Evolutionary conservation across 2,329 filamentous ascomycete species (phyloP).

Genomic region (Apiospora kogelbergensis): DNA sequence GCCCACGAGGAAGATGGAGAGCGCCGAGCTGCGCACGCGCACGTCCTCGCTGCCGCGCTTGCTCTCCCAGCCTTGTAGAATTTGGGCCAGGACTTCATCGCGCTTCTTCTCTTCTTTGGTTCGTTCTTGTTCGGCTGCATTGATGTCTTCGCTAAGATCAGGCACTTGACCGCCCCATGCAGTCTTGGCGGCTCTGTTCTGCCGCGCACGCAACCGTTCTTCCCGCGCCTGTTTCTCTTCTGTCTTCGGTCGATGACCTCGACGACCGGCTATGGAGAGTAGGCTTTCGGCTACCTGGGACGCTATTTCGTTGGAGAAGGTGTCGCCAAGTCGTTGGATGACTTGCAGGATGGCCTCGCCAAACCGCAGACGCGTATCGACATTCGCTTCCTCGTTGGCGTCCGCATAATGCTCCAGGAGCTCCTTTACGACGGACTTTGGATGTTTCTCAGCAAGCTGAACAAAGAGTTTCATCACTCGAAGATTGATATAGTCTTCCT

Average conservation of each 20-base stretch:
- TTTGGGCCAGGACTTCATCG: slow-evolving; percentile 52
- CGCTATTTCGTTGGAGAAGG: slow-evolving; percentile 55
- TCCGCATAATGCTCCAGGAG: slow-evolving; percentile 70
- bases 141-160: slow-evolving; percentile 40
- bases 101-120: slow-evolving; percentile 15
- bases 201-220: slow-evolving; percentile 47
- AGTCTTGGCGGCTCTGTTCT: slow-evolving; percentile 50
- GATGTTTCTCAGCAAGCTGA: slow-evolving; percentile 60
- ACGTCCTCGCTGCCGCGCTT: slow-evolving; percentile 67
- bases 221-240: slow-evolving; percentile 54
- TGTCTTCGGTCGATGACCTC: slow-evolving; percentile 60
- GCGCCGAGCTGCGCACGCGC: slow-evolving; percentile 66
- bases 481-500: slow-evolving; percentile 71
- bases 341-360: slow-evolving; percentile 68
- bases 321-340: slow-evolving; percentile 58
- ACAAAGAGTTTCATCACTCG: slow-evolving; percentile 66
- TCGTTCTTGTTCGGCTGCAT: slow-evolving; percentile 4
- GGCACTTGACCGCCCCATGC: slow-evolving; percentile 56
- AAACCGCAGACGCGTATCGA: slow-evolving; percentile 66
- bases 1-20: slow-evolving; percentile 62
- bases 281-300: slow-evolving; percentile 55
- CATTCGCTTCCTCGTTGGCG: slow-evolving; percentile 51
- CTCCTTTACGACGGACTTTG: slow-evolving; percentile 60
- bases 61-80: slow-evolving; percentile 67
- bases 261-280: slow-evolving; percentile 63